Conservation (phyloP, 164 flowering plant species). For the Chimonanthus salicifolius region DNA sequence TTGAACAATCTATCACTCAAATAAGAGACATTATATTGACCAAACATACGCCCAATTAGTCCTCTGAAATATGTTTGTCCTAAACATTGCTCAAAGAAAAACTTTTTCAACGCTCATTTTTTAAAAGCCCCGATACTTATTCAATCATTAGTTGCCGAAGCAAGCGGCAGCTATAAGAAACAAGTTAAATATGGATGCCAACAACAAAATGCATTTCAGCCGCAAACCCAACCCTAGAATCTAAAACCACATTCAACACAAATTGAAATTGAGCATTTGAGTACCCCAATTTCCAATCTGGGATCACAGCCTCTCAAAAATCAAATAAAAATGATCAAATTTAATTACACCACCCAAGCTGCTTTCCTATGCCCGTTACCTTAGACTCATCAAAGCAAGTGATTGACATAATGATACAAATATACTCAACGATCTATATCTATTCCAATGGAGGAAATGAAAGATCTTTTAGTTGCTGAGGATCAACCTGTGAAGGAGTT, state of each 20-base stretch:
- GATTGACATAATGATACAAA: background rate
- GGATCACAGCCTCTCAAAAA: background rate
- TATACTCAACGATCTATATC: background rate
- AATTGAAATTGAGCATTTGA: background rate
- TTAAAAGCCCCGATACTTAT: background rate
- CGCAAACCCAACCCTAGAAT: background rate
- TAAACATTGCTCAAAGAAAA: too few species aligned
- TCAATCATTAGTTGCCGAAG: background rate
- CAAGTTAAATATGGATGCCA: background rate
- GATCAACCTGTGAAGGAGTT: conserved; percentile 82
- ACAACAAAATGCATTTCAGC: background rate
- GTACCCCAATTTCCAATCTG: background rate
- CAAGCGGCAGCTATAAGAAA: too few species aligned
- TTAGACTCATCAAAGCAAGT: background rate
- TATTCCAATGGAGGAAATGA: conserved; percentile 22
- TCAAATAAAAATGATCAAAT: background rate
- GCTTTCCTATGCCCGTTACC: background rate
- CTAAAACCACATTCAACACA: too few species aligned
- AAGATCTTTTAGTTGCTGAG: conserved; percentile 75
- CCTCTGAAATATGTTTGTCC: too few species aligned
- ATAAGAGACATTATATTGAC: too few species aligned
- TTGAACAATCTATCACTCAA: too few species aligned
- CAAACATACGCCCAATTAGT: too few species aligned
- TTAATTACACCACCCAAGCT: background rate
- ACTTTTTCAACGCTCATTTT: background rate